These are phyloP conservation scores for Zymoseptoria ardabiliae DNA, from an alignment of 2,329 filamentous ascomycete genomes.

Conservation along the genomic window DNA sequence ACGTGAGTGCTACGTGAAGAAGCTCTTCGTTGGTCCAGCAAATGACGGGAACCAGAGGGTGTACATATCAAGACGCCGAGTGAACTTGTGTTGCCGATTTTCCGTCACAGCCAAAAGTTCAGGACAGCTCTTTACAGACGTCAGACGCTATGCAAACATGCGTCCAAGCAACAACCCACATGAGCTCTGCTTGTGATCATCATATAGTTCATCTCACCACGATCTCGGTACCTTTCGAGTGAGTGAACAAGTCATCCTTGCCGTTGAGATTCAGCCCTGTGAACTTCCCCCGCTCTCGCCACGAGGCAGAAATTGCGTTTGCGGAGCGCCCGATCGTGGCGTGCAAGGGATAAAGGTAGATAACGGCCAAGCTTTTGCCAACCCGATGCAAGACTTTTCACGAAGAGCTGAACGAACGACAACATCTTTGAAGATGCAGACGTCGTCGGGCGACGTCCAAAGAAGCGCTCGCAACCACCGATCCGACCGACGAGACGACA, in stretches of 20 bases:
- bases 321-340: not conserved
- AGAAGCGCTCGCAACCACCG: not conserved
- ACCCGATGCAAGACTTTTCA: not conserved
- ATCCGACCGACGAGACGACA: no score
- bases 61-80: not conserved
- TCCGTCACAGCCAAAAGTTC: not conserved
- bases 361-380: slow-evolving; percentile 2
- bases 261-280: not conserved
- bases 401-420: not conserved
- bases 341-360: not conserved
- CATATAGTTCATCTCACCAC: not conserved
- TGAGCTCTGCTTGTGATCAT: not conserved
- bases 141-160: no score
- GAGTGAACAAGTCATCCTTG: not conserved
- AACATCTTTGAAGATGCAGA: not conserved
- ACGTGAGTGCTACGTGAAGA: not conserved
- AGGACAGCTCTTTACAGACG: no score
- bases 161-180: no score
- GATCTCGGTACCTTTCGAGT: not conserved
- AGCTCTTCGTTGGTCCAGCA: not conserved
- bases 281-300: not conserved
- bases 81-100: not conserved
- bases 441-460: not conserved
- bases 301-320: not conserved
- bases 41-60: not conserved